Conservation (phyloP, 2,329 filamentous ascomycete species). For the Aspergillus sp. region DNA sequence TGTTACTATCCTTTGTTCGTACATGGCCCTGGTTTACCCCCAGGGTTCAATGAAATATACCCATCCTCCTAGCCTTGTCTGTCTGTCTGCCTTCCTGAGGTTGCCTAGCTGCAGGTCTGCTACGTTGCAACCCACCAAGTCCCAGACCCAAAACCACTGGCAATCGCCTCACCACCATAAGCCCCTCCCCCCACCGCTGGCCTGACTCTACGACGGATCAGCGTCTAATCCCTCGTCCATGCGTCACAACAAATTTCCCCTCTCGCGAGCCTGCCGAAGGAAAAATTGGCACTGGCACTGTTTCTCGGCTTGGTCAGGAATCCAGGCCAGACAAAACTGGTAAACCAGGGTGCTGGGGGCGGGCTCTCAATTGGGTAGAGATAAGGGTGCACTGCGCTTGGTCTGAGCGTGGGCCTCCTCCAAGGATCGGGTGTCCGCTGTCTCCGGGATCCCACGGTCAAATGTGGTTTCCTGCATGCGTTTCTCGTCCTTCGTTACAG, state of each 20-base stretch:
- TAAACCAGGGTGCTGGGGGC: not conserved
- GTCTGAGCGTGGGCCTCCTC: not conserved
- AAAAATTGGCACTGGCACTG: not conserved
- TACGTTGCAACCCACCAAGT: not conserved
- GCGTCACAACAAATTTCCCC: not conserved
- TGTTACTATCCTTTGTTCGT: not conserved
- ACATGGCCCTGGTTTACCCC: not conserved
- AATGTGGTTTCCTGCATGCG: not conserved
- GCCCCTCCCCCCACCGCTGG: not conserved
- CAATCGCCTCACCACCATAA: not conserved
- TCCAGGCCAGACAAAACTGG: not conserved
- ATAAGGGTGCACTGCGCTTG: slow-evolving; percentile 10
- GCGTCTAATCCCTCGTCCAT: not conserved
- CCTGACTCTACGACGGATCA: not conserved
- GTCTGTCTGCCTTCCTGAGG: not conserved
- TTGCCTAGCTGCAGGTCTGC: not conserved
- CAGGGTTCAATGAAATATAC: not conserved
- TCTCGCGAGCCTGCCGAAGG: slow-evolving; percentile 3
- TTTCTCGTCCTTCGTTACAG: not conserved
- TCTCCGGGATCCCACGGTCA: not conserved
- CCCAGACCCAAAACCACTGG: not conserved
- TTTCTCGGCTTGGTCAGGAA: not conserved
- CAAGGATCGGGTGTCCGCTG: no score
- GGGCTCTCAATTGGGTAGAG: slow-evolving; percentile 17
- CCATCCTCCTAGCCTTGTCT: not conserved